phyloP scores from a whole-genome alignment of 495 filamentous ascomycete species.

The Neurospora intermedia region DNA sequence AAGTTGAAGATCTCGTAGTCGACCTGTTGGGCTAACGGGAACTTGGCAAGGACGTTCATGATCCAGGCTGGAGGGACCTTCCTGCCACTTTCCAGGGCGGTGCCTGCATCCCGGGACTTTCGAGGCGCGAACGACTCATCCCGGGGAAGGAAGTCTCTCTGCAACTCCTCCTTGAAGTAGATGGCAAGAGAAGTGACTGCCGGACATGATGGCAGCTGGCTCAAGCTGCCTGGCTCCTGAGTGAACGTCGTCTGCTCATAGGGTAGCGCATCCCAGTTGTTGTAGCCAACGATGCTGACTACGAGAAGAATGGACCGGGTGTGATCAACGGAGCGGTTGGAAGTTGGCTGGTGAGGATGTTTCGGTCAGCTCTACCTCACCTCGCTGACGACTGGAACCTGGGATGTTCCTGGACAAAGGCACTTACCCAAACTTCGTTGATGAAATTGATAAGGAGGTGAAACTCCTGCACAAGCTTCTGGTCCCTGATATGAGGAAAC shows the following conservation, averaged over 20 bases:
- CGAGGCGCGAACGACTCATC: neutral
- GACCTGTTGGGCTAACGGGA: neutral
- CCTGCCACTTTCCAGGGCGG: neutral
- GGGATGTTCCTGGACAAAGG: neutral
- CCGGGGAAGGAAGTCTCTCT: neutral
- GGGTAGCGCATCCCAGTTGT: neutral
- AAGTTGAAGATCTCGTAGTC: neutral
- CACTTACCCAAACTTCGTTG: neutral
- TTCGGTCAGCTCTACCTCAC: neutral
- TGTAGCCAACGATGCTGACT: neutral
- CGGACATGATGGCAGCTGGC: neutral
- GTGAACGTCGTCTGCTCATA: neutral
- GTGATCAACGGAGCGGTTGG: neutral
- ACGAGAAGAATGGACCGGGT: neutral
- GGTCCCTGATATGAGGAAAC: neutral
- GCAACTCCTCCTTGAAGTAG: neutral
- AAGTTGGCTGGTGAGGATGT: neutral
- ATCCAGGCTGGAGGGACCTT: neutral
- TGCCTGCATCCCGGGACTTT: neutral
- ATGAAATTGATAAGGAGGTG: neutral
- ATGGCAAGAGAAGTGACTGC: neutral
- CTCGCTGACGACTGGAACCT: neutral
- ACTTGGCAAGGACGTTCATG: neutral
- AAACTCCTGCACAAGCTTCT: neutral
- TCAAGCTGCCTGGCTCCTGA: neutral